Evolutionary conservation across 805 yeast genomes (phyloP), one percentile per base, ranked within the genome.

Genomic region (Tetrapisispora taiwanensis): DNA sequence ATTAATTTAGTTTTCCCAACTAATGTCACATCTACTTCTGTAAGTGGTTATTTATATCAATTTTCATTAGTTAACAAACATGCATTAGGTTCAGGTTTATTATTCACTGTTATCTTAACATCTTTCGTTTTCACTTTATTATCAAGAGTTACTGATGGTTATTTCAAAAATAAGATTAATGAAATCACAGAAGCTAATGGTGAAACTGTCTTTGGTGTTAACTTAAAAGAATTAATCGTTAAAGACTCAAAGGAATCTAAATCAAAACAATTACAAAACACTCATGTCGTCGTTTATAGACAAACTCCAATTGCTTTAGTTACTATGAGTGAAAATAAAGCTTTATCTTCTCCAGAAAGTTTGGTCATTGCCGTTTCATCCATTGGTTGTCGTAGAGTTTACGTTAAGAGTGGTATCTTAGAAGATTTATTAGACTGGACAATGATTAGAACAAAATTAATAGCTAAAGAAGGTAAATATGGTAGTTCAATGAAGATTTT

Each of bases 281-380:
- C 86, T 1, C 74, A 73, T 41, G 55, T 80, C 33, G 69, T 82
- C 24, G 58, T 74, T 15, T 84, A 83, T 64, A 74, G 89, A 55
- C 75, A 74, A n/a, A 68, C 79, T 0, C 89, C 92, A 15, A 78
- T 84, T 56, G 87, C 88, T 0, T 66, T 79, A 31, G 67, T 74
- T 27, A 71, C 80, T 0, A 46, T 68, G 10, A 66, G 73, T 37
- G 70, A 68, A 36, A 58, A 64, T 33, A 67, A 72, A n/a, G 68
- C 70, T 9, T 54, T 69, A 40, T 64, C 73, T 0, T 60, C 70
- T 8, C 62, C 63, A 20, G 63, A 67, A 14, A 62, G 69, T 24
- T 70, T 74, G 49, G 70, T 69, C 18, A 74, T 81, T 46, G 71
- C 68, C 30, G 76, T 81, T 39, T 68, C 79, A 6, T 75, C 79